phyloP scores from a whole-genome alignment of 345 rosid species.

The Camelina hispida region DNA sequence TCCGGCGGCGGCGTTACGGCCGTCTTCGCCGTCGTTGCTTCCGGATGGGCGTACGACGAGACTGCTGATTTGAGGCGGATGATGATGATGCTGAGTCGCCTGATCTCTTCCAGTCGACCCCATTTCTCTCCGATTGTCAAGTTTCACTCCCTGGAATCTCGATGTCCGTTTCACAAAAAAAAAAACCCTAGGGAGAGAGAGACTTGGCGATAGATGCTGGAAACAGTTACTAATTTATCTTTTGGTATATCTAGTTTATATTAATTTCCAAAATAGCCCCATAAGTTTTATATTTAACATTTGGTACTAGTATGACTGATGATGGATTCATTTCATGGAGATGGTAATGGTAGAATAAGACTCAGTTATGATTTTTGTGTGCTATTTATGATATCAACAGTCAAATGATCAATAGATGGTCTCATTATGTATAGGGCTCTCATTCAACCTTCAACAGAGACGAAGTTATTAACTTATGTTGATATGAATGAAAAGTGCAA shows the following conservation, averaged over 20 bases:
- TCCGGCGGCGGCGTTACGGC: constrained; percentile 50
- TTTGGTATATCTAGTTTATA: constrained; percentile 7
- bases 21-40: constrained; percentile 52
- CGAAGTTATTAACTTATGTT: background rate
- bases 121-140: constrained; percentile 52
- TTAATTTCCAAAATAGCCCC: background rate
- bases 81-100: constrained; percentile 70
- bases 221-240: constrained; percentile 22
- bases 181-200: constrained; percentile 21
- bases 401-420: background rate
- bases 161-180: constrained; percentile 36
- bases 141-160: constrained; percentile 33
- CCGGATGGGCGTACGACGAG: constrained; percentile 76
- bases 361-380: background rate
- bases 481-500: background rate
- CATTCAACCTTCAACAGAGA: background rate
- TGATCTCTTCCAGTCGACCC: constrained; percentile 75
- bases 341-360: background rate
- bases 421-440: no score
- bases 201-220: constrained; percentile 31
- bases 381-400: background rate
- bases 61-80: constrained; percentile 80
- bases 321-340: background rate
- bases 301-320: background rate
- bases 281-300: background rate